Evolutionary conservation across 495 filamentous ascomycete species (phyloP).

Genomic region (Trichoderma parareesei): DNA sequence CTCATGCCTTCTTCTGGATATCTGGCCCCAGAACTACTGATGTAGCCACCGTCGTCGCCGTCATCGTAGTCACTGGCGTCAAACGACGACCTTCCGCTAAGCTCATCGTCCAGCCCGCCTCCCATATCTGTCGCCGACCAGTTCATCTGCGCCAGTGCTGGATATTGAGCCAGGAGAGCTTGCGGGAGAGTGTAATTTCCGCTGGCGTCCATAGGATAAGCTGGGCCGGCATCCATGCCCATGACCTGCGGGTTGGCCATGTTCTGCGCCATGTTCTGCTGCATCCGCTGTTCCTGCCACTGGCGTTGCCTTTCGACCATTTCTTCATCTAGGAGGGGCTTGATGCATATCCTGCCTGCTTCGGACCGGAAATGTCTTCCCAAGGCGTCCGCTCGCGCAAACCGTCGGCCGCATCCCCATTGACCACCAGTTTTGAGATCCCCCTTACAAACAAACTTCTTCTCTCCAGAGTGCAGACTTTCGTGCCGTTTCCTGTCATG

Average conservation of each 20-base stretch:
- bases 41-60: slow-evolving; percentile 49
- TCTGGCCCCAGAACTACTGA: slow-evolving; percentile 44
- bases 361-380: slow-evolving; percentile 96
- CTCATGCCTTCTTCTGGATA: slow-evolving; percentile 42
- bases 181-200: slow-evolving; percentile 69
- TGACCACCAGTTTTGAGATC: slow-evolving; percentile 70
- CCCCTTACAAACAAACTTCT: slow-evolving; percentile 95
- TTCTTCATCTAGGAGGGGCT: slow-evolving; percentile 87
- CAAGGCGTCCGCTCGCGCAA: slow-evolving; percentile 90
- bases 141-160: slow-evolving; percentile 73
- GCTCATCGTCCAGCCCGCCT: slow-evolving; percentile 60
- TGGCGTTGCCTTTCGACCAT: slow-evolving; percentile 62
- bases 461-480: slow-evolving; percentile 83
- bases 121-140: slow-evolving; percentile 56
- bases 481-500: slow-evolving; percentile 90
- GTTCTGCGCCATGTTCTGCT: slow-evolving; percentile 37
- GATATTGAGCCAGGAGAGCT: slow-evolving; percentile 84
- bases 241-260: slow-evolving; percentile 44
- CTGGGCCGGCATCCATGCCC: slow-evolving; percentile 31
- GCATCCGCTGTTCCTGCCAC: slow-evolving; percentile 58
- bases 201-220: slow-evolving; percentile 42
- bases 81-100: slow-evolving; percentile 78
- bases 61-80: slow-evolving; percentile 74
- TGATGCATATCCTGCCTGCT: slow-evolving; percentile 92
- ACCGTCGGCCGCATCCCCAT: slow-evolving; percentile 91